Evolutionary conservation across 2,329 filamentous ascomycete genomes (phyloP).

Genomic region (Scedosporium aurantiacum): DNA sequence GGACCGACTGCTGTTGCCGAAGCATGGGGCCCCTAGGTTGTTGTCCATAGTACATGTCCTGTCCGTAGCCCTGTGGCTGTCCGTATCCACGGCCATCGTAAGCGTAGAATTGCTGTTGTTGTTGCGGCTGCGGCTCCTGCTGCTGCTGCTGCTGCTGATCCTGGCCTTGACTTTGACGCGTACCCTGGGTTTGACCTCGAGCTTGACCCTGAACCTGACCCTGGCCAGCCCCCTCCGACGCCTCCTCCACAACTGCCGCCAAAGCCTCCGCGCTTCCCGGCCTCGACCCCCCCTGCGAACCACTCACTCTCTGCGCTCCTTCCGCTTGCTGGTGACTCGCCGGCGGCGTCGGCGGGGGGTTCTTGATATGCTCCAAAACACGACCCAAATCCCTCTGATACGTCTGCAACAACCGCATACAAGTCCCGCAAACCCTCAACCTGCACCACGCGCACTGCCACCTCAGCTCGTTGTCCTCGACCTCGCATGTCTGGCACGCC

Average conservation of each 20-base stretch:
- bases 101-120: neutral
- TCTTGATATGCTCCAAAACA: constrained; percentile 23
- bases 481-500: constrained; percentile 41
- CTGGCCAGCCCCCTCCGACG: neutral
- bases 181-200: neutral
- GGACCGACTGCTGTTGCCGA: neutral
- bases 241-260: neutral
- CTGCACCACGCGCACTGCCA: constrained; percentile 39
- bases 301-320: constrained; percentile 9
- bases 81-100: neutral
- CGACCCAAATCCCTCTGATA: constrained; percentile 31
- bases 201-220: neutral
- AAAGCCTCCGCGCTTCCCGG: neutral
- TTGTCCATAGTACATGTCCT: neutral
- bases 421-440: constrained; percentile 39
- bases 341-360: constrained; percentile 7
- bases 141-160: neutral
- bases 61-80: neutral
- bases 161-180: neutral
- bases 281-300: neutral
- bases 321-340: constrained; percentile 13
- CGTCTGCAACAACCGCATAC: constrained; percentile 28
- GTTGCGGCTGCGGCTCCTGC: neutral
- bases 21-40: neutral
- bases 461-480: constrained; percentile 31